Evolutionary conservation across 2,329 filamentous ascomycete species (phyloP), one percentile per base, ranked within the genome.

Genomic region (Cladophialophora bantiana): DNA sequence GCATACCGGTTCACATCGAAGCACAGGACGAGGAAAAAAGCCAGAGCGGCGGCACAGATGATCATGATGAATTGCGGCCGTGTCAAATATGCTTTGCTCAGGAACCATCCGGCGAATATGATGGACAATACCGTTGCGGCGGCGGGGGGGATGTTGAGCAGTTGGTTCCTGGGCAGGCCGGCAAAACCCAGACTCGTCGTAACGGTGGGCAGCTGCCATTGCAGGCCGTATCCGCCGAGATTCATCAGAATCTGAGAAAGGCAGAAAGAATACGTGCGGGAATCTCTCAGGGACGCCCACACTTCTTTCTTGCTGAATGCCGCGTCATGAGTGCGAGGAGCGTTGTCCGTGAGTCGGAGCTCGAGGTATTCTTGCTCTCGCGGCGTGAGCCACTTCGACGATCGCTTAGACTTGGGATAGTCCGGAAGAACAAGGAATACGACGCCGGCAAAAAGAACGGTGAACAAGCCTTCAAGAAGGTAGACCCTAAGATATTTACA

Each of bases 301-400:
- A 83, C 76, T 67, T 83, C 80, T 18, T 75, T 71, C 38, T 77
- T 73, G 15, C 78, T 75, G 64, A 83, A 82, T 57, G 81, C 74
- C 20, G 76, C 64, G 62, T 83, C 81, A 10, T 72, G 69, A 0
- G 78, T 78, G 35, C 79, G 75, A 7, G 81, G 81, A 0, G 81
- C 74, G 69, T 83, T 83, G 2, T 73, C 68, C 1, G 81, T 80
- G 0, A 83, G 73, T 15, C 82, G 77, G 13, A 80, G 81, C 72
- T 84, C 80, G 18, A 84, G 77, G 68, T 84, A 85, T 4, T 77
- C 78, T 68, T 83, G 83, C 56, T 85, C 83, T 52, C 73, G 79
- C 3, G 80, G 77, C 0, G 77, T 80, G 38, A 84, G 74, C 82
- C 82, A 84, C 54, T 74, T 77, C 7, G 83, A 82, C 35, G 76